These are phyloP conservation scores for Cyamopsis tetragonoloba DNA, from an alignment of 306 rosid genomes.

Conservation along the genomic window DNA sequence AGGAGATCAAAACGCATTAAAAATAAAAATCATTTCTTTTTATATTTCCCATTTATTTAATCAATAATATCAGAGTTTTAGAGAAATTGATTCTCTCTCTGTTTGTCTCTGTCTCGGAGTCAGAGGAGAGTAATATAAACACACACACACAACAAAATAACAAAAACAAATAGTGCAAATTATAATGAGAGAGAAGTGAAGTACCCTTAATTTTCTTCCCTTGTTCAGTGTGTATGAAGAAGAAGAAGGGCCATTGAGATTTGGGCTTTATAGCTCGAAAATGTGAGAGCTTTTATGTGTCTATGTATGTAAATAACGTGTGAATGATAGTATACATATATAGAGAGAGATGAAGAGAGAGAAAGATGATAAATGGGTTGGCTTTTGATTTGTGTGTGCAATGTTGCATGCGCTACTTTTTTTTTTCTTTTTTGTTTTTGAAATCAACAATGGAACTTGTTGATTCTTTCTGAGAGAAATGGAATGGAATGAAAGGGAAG, in stretches of 20 bases:
- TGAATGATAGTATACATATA: not conserved
- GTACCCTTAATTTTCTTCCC: not conserved
- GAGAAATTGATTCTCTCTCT: conserved; percentile 21
- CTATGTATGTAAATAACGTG: conserved; percentile 3
- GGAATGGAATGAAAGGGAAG: too few species aligned
- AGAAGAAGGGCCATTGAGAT: conserved; percentile 58
- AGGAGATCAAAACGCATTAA: conserved; percentile 45
- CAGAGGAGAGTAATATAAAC: not conserved
- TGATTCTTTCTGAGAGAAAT: too few species aligned
- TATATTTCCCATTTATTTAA: not conserved
- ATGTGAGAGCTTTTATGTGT: conserved; percentile 24
- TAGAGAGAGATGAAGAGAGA: not conserved
- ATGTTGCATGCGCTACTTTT: conserved; percentile 32
- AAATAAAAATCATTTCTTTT: conserved; percentile 25
- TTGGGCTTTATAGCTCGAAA: conserved; percentile 25
- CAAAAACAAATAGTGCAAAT: conserved; percentile 25
- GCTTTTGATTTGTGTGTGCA: not conserved
- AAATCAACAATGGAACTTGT: too few species aligned
- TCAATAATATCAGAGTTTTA: not conserved
- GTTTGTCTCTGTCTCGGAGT: not conserved
- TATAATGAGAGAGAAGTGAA: not conserved
- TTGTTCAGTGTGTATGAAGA: conserved; percentile 24
- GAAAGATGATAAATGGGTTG: not conserved
- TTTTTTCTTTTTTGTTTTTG: too few species aligned
- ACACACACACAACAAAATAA: not conserved